phyloP scores from a whole-genome alignment of 2,329 filamentous ascomycete genomes.

The Xylariaceae sp. region DNA sequence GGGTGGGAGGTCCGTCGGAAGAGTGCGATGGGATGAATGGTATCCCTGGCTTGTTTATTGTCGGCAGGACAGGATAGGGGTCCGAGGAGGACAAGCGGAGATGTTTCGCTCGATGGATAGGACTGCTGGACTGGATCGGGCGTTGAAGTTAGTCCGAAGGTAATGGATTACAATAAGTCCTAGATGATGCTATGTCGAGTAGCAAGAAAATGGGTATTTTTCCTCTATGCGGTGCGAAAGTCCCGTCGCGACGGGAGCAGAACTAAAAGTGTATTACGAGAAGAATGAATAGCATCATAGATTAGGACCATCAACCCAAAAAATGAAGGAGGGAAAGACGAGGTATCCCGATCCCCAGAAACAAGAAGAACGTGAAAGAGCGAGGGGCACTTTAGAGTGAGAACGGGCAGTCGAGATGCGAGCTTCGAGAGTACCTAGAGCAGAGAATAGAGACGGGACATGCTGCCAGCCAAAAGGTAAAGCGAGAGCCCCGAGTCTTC shows the following conservation, averaged over 20 bases:
- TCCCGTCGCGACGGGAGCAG: not conserved
- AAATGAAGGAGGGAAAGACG: not conserved
- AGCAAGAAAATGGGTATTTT: no score
- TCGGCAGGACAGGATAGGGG: not conserved
- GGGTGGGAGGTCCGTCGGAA: not conserved
- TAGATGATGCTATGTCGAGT: no score
- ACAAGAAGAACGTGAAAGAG: not conserved
- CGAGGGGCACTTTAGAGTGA: no score
- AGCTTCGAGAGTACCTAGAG: no score
- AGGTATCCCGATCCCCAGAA: no score
- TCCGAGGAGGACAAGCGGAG: not conserved
- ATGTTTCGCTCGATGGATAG: slow-evolving; percentile 1
- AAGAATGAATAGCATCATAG: not conserved
- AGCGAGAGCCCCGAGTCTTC: not conserved
- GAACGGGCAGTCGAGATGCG: no score
- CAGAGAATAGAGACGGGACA: not conserved
- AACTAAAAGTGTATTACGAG: not conserved
- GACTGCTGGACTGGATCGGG: no score
- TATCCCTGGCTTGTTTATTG: not conserved
- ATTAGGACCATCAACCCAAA: not conserved
- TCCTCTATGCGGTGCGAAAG: not conserved
- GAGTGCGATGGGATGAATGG: not conserved
- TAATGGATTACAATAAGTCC: no score
- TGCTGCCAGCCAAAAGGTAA: not conserved
- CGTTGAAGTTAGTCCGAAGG: no score